Evolutionary conservation across 2,329 filamentous ascomycete genomes (phyloP).

Genomic region (Bipolaris bicolor): DNA sequence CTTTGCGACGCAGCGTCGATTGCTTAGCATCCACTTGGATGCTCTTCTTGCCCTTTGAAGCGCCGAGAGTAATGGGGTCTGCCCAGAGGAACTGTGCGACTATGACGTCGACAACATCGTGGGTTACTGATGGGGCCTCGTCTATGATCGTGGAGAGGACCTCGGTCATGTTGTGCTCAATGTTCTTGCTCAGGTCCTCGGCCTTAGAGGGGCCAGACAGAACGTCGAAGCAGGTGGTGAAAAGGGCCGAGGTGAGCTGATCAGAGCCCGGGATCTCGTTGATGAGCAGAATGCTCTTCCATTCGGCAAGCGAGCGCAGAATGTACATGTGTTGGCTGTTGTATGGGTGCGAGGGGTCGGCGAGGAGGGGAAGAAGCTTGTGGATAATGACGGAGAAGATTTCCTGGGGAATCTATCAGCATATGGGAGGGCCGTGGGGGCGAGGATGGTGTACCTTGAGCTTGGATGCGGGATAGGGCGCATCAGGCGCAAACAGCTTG

Average conservation of each 20-base stretch:
- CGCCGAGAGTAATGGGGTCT: slow-evolving; percentile 65
- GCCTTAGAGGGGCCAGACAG: slow-evolving; percentile 79
- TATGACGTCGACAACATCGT: slow-evolving; percentile 86
- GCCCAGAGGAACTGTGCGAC: slow-evolving; percentile 94
- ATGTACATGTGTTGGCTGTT: slow-evolving; percentile 93
- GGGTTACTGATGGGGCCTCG: slow-evolving; percentile 77
- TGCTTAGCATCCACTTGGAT: slow-evolving; percentile 73
- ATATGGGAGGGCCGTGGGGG: neutral
- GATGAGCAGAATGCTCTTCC: slow-evolving; percentile 92
- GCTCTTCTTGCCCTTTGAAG: slow-evolving; percentile 58
- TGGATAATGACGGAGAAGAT: slow-evolving; percentile 90
- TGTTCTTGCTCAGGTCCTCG: slow-evolving; percentile 87
- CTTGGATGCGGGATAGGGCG: slow-evolving; percentile 88
- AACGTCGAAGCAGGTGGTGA: slow-evolving; percentile 90
- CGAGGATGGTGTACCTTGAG: slow-evolving; percentile 70
- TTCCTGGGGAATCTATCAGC: slow-evolving; percentile 63
- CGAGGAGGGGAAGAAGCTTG: slow-evolving; percentile 81
- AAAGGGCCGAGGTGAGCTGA: slow-evolving; percentile 73
- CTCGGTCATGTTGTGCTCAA: slow-evolving; percentile 89
- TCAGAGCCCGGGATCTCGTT: slow-evolving; percentile 86
- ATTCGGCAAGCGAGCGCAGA: slow-evolving; percentile 83
- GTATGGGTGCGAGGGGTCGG: slow-evolving; percentile 86
- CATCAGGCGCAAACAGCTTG: slow-evolving; percentile 89
- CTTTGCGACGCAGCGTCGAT: slow-evolving; percentile 81
- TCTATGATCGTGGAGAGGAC: slow-evolving; percentile 86